phyloP scores from a whole-genome alignment of 768 basidiomycete species.

The Russula griseocarnosa region DNA sequence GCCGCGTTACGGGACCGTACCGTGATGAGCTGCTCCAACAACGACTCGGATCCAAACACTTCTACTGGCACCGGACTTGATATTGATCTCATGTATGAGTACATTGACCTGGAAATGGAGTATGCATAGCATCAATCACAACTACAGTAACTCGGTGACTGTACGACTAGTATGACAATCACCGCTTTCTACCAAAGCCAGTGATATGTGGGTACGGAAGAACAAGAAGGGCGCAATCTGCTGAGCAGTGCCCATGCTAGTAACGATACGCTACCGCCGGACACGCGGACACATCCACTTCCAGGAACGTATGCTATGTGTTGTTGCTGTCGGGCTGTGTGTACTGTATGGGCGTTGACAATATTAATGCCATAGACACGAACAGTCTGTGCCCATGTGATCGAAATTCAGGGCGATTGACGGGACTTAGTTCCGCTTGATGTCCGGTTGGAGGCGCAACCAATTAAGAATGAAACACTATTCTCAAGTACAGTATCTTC shows the following conservation, averaged over 20 bases:
- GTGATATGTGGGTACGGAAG: too few species aligned
- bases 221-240: background rate
- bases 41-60: too few species aligned
- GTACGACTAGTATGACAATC: too few species aligned
- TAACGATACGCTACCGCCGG: background rate
- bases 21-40: too few species aligned
- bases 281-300: background rate
- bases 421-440: background rate
- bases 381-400: background rate
- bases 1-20: too few species aligned
- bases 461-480: background rate
- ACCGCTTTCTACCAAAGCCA: too few species aligned
- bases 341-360: background rate
- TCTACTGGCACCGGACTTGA: too few species aligned
- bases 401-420: background rate
- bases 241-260: background rate
- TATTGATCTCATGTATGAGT: too few species aligned
- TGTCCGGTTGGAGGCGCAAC: background rate
- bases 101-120: too few species aligned
- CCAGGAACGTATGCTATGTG: background rate
- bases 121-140: too few species aligned
- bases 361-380: background rate
- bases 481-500: background rate
- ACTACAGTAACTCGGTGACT: too few species aligned
- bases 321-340: background rate